A percentile compares a stretch with the other conserved stretches of the same genome.
Conservation (phyloP, 2,329 filamentous ascomycete genomes). For the Clathrospora elynae region DNA sequence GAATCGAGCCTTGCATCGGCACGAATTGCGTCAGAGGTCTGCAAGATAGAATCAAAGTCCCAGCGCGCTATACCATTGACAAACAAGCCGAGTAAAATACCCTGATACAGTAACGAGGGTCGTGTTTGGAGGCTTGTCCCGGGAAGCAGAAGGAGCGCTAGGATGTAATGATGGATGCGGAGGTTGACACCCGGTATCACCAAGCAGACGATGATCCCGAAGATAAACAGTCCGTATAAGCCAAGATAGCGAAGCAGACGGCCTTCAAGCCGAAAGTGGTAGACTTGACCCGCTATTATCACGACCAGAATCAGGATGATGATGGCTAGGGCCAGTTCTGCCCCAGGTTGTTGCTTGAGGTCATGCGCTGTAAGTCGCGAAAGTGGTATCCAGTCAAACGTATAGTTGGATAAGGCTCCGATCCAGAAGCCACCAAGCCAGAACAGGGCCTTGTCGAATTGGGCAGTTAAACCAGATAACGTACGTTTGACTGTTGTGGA, state of each 20-base stretch:
- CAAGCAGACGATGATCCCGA: constrained; percentile 70
- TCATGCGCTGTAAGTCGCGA: constrained; percentile 86
- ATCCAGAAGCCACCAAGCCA: constrained; percentile 92
- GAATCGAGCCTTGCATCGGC: constrained; percentile 60
- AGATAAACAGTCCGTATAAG: constrained; percentile 72
- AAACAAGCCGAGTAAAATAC: constrained; percentile 44
- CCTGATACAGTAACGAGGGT: constrained; percentile 43
- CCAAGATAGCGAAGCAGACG: constrained; percentile 76
- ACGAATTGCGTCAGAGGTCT: constrained; percentile 76
- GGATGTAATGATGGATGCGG: constrained; percentile 76
- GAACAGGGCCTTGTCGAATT: constrained; percentile 84
- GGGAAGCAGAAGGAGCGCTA: constrained; percentile 43
- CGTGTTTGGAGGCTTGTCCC: constrained; percentile 46
- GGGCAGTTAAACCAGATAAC: constrained; percentile 73
- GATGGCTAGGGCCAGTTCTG: constrained; percentile 75
- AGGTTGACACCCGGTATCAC: constrained; percentile 76
- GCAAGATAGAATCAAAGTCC: constrained; percentile 65
- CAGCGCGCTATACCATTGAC: constrained; percentile 47
- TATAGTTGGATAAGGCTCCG: constrained; percentile 90
- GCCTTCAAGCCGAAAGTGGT: constrained; percentile 83
- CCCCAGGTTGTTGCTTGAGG: constrained; percentile 84
- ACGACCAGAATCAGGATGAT: constrained; percentile 72
- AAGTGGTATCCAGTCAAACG: constrained; percentile 90
- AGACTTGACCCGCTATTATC: constrained; percentile 77
- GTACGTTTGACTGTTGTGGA: constrained; percentile 78